Percentiles rank a stretch among this genome's conserved stretches.
Conservation (phyloP, 2,329 filamentous ascomycete species). For the Fusarium illudens region DNA sequence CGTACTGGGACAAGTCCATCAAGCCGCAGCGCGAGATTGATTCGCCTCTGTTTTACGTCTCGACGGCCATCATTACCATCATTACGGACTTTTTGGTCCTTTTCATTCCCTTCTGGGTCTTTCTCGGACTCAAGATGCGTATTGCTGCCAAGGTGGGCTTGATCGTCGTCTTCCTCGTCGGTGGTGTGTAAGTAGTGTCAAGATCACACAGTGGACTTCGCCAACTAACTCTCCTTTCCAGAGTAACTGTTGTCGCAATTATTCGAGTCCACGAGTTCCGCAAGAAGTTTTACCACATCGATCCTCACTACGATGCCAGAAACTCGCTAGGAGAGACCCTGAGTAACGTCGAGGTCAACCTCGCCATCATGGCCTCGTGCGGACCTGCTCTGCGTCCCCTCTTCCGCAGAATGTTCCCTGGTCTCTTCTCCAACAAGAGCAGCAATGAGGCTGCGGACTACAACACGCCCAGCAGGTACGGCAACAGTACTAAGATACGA, state of each 20-base stretch:
- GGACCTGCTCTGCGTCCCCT: slow-evolving; percentile 40
- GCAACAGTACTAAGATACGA: slow-evolving; percentile 8
- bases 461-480: slow-evolving; percentile 17
- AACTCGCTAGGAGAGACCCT: slow-evolving; percentile 44
- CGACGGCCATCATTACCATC: slow-evolving; percentile 50
- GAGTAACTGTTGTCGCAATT: slow-evolving; percentile 46
- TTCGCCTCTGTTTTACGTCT: slow-evolving; percentile 49
- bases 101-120: slow-evolving; percentile 52
- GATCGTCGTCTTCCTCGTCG: slow-evolving; percentile 51
- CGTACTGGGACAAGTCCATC: slow-evolving; percentile 44
- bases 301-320: slow-evolving; percentile 36
- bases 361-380: slow-evolving; percentile 50
- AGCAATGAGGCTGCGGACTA: slow-evolving; percentile 14
- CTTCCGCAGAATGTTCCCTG: slow-evolving; percentile 36
- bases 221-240: slow-evolving; percentile 6
- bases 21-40: slow-evolving; percentile 22
- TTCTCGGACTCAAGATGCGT: slow-evolving; percentile 51
- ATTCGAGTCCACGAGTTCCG: slow-evolving; percentile 44
- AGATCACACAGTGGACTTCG: too few species aligned
- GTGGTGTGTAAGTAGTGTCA: slow-evolving; percentile 46
- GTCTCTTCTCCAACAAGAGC: slow-evolving; percentile 31
- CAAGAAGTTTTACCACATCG: slow-evolving; percentile 25
- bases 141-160: slow-evolving; percentile 50
- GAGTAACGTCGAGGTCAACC: slow-evolving; percentile 48
- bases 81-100: slow-evolving; percentile 53